Conservation (phyloP, 2,329 filamentous ascomycete genomes). For the Monosporascus cannonballus region DNA sequence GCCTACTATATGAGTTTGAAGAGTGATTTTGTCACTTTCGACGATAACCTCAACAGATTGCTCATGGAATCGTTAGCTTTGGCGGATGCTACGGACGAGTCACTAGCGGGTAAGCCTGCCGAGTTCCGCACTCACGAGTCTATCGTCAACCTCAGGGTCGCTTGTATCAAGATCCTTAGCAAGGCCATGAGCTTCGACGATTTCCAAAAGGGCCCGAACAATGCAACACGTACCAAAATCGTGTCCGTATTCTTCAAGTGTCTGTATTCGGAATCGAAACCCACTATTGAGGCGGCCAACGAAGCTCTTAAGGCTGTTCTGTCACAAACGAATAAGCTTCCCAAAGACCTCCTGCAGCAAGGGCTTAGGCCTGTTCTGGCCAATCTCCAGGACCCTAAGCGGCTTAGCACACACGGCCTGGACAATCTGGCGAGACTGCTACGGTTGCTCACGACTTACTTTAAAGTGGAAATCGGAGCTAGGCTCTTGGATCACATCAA, state of each 20-base stretch:
- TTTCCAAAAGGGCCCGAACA: constrained; percentile 70
- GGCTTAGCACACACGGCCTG: constrained; percentile 79
- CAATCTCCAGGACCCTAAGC: constrained; percentile 89
- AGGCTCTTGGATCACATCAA: constrained; percentile 92
- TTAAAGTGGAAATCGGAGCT: constrained; percentile 96
- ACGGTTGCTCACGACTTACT: constrained; percentile 92
- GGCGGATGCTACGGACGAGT: constrained; percentile 91
- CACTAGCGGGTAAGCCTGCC: constrained; percentile 81
- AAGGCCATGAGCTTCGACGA: constrained; percentile 92
- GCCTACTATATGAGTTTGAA: constrained; percentile 91
- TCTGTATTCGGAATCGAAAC: constrained; percentile 84
- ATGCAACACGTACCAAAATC: constrained; percentile 62
- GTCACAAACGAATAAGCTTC: constrained; percentile 81
- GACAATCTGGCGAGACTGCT: constrained; percentile 87
- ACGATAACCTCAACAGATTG: constrained; percentile 82
- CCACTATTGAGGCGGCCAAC: constrained; percentile 91
- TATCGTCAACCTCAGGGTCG: constrained; percentile 85
- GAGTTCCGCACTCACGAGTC: constrained; percentile 95
- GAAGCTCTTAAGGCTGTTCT: constrained; percentile 83
- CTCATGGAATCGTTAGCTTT: constrained; percentile 90
- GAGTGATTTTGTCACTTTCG: constrained; percentile 82
- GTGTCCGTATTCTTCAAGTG: constrained; percentile 98
- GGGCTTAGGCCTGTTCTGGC: constrained; percentile 92
- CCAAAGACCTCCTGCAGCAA: constrained; percentile 91
- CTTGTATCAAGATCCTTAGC: constrained; percentile 87